Conservation (phyloP, 1,284 basidiomycete genomes). For the Kwoniella shivajii region DNA sequence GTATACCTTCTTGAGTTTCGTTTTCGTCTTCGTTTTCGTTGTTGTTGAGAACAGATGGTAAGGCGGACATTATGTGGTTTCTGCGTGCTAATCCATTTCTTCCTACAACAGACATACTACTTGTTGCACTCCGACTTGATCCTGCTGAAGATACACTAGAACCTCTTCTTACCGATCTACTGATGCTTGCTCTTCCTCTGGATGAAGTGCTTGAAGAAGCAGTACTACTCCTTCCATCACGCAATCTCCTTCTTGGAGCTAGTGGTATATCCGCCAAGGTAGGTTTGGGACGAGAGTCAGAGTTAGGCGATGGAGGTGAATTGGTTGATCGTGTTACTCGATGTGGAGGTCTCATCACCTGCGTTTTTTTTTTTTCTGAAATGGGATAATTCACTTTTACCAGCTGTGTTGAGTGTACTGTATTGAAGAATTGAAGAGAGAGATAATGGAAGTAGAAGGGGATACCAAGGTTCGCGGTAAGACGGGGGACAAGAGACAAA, state of each 20-base stretch:
- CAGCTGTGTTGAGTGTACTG: too few relatives aligned
- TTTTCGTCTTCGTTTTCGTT: too few relatives aligned
- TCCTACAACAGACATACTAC: not conserved
- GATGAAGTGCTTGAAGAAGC: not conserved
- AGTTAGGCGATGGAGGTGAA: conserved; percentile 18
- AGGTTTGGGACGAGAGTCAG: conserved; percentile 20
- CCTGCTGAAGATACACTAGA: conserved; percentile 5
- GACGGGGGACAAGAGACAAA: too few relatives aligned
- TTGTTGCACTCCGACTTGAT: not conserved
- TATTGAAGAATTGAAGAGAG: too few relatives aligned
- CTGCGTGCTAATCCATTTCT: not conserved
- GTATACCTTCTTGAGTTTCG: too few relatives aligned
- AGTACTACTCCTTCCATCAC: conserved; percentile 35
- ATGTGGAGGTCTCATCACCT: conserved; percentile 14
- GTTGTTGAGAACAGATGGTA: too few relatives aligned
- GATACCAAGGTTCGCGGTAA: too few relatives aligned
- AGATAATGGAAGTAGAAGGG: too few relatives aligned
- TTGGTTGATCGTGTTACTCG: conserved; percentile 6
- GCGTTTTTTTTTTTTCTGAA: not conserved
- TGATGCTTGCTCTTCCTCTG: conserved; percentile 3
- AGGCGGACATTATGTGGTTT: too few relatives aligned
- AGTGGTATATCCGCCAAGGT: conserved; percentile 39
- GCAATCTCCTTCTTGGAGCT: conserved; percentile 30
- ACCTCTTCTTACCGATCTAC: not conserved
- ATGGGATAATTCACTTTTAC: too few relatives aligned